These are phyloP conservation scores for Breviolum minutum DNA, from an alignment of 73 alveolate genomes.

Conservation along the genomic window DNA sequence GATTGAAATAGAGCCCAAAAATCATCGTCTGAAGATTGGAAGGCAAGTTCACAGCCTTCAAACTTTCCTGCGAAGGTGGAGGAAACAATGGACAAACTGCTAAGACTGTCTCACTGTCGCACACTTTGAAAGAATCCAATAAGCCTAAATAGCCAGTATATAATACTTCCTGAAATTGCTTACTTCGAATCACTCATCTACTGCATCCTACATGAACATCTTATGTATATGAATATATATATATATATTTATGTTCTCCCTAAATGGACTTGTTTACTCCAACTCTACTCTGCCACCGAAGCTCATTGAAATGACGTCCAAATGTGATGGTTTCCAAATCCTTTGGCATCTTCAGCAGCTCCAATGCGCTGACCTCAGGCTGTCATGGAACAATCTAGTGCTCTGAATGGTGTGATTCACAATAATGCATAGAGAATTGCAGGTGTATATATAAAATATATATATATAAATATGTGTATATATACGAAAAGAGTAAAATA, in stretches of 20 bases:
- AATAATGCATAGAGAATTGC: too few species aligned
- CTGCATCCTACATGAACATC: too few species aligned
- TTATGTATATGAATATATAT: too few species aligned
- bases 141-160: too few species aligned
- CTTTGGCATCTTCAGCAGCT: neutral
- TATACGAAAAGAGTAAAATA: too few species aligned
- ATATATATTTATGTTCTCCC: too few species aligned
- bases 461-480: neutral
- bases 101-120: too few species aligned
- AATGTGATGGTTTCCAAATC: neutral
- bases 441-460: neutral
- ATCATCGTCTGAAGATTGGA: neutral
- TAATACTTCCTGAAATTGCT: neutral
- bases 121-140: too few species aligned
- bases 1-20: slow-evolving; percentile 13
- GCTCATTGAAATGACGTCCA: neutral
- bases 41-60: neutral
- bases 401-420: too few species aligned
- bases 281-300: neutral
- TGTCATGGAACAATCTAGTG: neutral
- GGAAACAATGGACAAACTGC: too few species aligned
- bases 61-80: neutral
- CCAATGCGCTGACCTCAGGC: neutral
- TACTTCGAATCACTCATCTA: too few species aligned
- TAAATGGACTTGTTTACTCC: too few species aligned